Base-by-base conservation (phyloP, 2,329 filamentous ascomycete genomes). In the Colletotrichum incanum region DNA sequence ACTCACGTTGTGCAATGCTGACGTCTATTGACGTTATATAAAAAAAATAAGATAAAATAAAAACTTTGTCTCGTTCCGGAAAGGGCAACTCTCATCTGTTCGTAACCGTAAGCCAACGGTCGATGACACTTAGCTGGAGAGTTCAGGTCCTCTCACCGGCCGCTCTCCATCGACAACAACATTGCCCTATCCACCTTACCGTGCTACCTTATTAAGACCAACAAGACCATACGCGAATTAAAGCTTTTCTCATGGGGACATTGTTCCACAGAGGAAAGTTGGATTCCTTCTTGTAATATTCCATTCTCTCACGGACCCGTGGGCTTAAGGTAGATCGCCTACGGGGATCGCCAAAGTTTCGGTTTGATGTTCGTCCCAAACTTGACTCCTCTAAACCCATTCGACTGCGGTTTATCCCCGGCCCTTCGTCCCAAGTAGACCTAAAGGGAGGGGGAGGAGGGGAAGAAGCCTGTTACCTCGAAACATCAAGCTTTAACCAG, bases 321-420 rank as follows among this genome's bases (percentile, higher is more conserved):
- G 5, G 11, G 23, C 12, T 8, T 37, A 16, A n/a, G 6, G 34
- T n/a, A 20, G 41, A 56, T 14, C 34, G 26, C 26, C 26, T 20
- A 18, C 16, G 23, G 26, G 18, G 20, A 66, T 41, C 23, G 41
- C 54, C 59, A 47, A 52, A 41, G 65, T 69, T 54, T 59, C 1
- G 31, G 59, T 54, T 72, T 72, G 65, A 72, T 72, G 65, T 72
- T 69, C 65, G 47, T 72, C 69, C 65, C 65, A 60, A 69, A 47
- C 6, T 37, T 31, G 26, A 37, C 37, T 18, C 16, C 61, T n/a
- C n/a, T 8, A 50, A 39, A 23, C n/a, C 7, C 20, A 2, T 12
- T 28, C 18, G 59, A 62, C 43, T 34, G 56, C 26, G 11, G 2
- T 28, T 4, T 8, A 43, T 43, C 20, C 14, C 18, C 16, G 34